Base-by-base conservation (phyloP, 352 stramenopile species). In the Globisporangium nodosum region DNA sequence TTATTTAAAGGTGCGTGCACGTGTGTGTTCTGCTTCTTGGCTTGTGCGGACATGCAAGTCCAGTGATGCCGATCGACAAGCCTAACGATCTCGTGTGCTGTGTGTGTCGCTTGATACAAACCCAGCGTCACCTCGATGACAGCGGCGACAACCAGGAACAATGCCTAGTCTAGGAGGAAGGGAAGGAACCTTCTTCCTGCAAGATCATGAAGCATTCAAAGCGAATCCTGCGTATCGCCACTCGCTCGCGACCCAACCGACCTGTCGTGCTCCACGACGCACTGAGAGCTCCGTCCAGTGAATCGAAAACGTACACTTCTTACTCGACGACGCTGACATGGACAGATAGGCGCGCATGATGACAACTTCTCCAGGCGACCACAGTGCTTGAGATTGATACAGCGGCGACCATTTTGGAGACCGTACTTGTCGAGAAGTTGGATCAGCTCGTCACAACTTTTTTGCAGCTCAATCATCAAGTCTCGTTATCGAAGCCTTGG, bases 1-100 rank as follows among this genome's bases (percentile, higher is more conserved):
- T 64, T 93, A 91, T 76, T 81, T 93, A 69, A 90, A 93, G 74
- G 83, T 93, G 59, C 24, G 50, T 52, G 9, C 9, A 37, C 55
- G 37, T 18, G n/a, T 54, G 51, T 35, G 30, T n/a, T 24, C 21
- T 24, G 21, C 21, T 24, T 24, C 21, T 24, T 24, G 21, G 21
- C 21, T 24, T 24, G 21, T 24, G 21, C 21, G 21, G 21, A 24
- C 21, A 24, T 39, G 43, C 16, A 3, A 9, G 24, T 37, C 5
- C 15, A 7, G 15, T 21, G 20, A 13, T 43, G 31, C 11, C 1
- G 12, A 21, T 27, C 8, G 13, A 50, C n/a, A 9, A 40, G 67
- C 42, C 27, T 54, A 16, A 45, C 18, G 37, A 8, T 54, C 24
- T 11, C 63, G 40, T 67, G 43, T 52, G 56, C 21, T 65, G 45